phyloP scores from a whole-genome alignment of 2,329 filamentous ascomycete species.

The Bimuria novae-zelandiae region DNA sequence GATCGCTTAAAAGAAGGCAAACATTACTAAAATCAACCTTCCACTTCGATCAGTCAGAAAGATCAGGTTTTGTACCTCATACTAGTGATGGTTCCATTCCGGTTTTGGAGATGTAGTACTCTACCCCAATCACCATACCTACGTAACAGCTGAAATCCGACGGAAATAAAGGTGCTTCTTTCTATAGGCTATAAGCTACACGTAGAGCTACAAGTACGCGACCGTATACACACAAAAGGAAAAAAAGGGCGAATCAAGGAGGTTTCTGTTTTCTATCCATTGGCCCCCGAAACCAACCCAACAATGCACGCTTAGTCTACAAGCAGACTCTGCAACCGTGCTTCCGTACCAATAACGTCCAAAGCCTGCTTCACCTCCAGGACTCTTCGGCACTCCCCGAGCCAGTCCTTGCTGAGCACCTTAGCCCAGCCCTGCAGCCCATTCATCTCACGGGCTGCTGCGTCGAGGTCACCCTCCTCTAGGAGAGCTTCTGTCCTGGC shows the following conservation, averaged over 20 bases:
- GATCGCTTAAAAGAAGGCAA: no score
- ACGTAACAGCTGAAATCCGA: no score
- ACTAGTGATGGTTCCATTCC: no score
- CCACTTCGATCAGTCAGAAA: no score
- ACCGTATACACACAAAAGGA: conserved; percentile 14
- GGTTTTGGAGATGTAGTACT: not conserved
- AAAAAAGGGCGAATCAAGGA: not conserved
- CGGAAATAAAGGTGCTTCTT: no score
- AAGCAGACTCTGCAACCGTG: conserved; percentile 82
- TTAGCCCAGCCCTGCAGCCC: conserved; percentile 91
- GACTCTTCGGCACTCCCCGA: conserved; percentile 86
- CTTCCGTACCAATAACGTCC: conserved; percentile 92
- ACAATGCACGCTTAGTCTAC: conserved; percentile 63
- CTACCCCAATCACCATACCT: no score
- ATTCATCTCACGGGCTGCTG: conserved; percentile 94
- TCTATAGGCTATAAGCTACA: conserved; percentile 18
- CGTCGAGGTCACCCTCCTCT: conserved; percentile 91
- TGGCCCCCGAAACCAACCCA: not conserved
- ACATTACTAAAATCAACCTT: no score
- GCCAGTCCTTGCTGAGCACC: conserved; percentile 91
- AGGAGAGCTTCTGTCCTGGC: conserved; percentile 86
- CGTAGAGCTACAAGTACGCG: conserved; percentile 13
- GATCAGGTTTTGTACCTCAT: no score
- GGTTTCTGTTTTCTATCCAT: not conserved
- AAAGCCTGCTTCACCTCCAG: conserved; percentile 95